phyloP scores from a whole-genome alignment of 2,329 filamentous ascomycete species.

The Cryphonectria nitschkei region DNA sequence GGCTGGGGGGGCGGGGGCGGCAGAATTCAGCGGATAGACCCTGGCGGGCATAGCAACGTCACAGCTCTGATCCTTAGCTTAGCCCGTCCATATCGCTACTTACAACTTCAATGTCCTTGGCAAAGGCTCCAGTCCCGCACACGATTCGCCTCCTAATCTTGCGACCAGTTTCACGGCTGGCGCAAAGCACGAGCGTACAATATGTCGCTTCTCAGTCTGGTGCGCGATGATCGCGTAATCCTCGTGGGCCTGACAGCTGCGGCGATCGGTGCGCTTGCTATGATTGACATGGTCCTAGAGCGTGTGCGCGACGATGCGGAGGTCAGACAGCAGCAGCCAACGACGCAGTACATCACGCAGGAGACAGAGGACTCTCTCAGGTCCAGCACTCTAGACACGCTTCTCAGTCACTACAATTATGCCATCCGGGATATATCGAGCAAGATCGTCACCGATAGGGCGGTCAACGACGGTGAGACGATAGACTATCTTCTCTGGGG shows the following conservation, averaged over 20 bases:
- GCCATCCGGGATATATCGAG: constrained; percentile 71
- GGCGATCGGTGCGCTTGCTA: constrained; percentile 60
- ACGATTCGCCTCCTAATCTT: neutral
- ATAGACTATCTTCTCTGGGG: constrained; percentile 58
- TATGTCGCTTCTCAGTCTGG: constrained; percentile 39
- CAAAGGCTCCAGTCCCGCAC: neutral
- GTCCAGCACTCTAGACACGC: constrained; percentile 66
- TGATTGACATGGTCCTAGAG: constrained; percentile 62
- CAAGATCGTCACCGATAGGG: constrained; percentile 59
- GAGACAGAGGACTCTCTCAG: constrained; percentile 74
- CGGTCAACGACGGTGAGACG: constrained; percentile 60
- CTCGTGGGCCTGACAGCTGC: constrained; percentile 59
- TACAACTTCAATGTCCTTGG: neutral
- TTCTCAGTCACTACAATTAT: constrained; percentile 72
- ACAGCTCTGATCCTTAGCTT: neutral
- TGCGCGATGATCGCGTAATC: constrained; percentile 57
- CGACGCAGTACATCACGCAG: constrained; percentile 74
- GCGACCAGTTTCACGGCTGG: constrained; percentile 20
- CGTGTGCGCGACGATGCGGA: constrained; percentile 66
- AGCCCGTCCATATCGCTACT: neutral
- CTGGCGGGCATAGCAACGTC: constrained; percentile 9
- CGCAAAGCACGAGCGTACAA: constrained; percentile 17
- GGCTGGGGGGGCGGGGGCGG: constrained; percentile 18
- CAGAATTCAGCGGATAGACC: constrained; percentile 30
- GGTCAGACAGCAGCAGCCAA: constrained; percentile 66